Percentiles rank a stretch among this genome's conserved stretches.
These are phyloP conservation scores for Tritrichomonas foetus DNA, from an alignment of 208 protist species.

Conservation along the genomic window DNA sequence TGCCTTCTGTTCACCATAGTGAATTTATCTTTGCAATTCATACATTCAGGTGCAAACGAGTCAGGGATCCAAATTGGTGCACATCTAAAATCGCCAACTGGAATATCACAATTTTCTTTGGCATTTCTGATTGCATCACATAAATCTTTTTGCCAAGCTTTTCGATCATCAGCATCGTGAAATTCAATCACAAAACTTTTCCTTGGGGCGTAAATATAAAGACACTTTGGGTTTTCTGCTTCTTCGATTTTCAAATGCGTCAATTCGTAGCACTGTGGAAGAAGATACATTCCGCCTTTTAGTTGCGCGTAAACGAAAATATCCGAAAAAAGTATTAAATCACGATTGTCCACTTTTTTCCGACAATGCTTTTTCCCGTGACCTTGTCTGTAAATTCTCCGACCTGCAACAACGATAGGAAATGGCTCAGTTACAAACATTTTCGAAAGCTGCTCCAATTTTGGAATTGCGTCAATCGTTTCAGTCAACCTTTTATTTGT, in stretches of 20 bases:
- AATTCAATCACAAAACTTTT: constrained; percentile 21
- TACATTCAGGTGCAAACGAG: not conserved
- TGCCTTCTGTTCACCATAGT: not conserved
- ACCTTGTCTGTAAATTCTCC: not conserved
- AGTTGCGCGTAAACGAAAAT: not conserved
- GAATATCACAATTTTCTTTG: not conserved
- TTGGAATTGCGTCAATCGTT: not conserved
- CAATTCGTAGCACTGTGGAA: not conserved
- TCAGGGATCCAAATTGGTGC: constrained; percentile 25
- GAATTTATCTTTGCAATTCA: not conserved
- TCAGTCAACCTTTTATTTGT: not conserved
- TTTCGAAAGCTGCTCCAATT: not conserved
- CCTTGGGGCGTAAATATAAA: not conserved
- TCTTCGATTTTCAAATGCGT: not conserved
- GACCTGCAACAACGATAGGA: not conserved
- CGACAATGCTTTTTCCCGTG: not conserved
- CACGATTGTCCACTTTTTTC: not conserved
- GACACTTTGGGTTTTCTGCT: not conserved
- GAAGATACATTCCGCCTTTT: not conserved
- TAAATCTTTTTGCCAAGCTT: not conserved
- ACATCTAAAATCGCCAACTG: too few relatives aligned
- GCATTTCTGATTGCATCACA: not conserved
- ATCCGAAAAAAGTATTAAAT: not conserved
- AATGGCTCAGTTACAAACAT: not conserved
- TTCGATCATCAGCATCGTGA: not conserved